These are phyloP conservation scores for Pelargonium citronellum DNA, from an alignment of 441 rosid species.

Conservation along the genomic window DNA sequence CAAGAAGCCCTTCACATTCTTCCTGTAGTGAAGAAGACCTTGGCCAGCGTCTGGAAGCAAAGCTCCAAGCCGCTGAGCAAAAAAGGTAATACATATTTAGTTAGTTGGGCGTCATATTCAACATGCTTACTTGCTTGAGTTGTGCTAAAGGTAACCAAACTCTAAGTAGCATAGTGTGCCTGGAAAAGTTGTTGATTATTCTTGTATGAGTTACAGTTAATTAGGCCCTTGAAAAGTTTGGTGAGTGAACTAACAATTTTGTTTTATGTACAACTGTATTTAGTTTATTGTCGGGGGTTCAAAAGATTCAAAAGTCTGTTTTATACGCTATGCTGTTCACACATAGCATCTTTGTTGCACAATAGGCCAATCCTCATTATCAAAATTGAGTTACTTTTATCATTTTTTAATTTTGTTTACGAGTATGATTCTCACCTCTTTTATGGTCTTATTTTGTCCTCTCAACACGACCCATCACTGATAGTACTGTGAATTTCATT, in stretches of 20 bases:
- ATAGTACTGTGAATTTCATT: not conserved
- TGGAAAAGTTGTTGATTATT: not conserved
- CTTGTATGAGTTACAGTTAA: not conserved
- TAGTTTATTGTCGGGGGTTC: not conserved
- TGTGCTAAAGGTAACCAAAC: not conserved
- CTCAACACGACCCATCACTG: not conserved
- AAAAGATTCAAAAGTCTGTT: not conserved
- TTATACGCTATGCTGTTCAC: not conserved
- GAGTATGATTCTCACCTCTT: not conserved
- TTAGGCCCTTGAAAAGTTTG: not conserved
- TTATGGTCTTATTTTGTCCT: not conserved
- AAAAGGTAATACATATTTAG: slow-evolving; percentile 47
- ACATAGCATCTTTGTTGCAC: not conserved
- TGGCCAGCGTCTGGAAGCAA: slow-evolving; percentile 83
- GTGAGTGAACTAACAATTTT: slow-evolving; percentile 2
- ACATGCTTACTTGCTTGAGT: not conserved
- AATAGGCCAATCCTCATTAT: not conserved
- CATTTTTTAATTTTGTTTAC: not conserved
- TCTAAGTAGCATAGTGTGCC: not conserved
- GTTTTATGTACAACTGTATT: not conserved
- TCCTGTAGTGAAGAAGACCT: slow-evolving; percentile 54
- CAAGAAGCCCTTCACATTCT: slow-evolving; percentile 57
- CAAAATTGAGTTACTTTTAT: not conserved
- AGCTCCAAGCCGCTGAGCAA: slow-evolving; percentile 86
- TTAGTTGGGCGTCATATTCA: too few species aligned